These are phyloP conservation scores for Aphanomyces invadans DNA, from an alignment of 352 stramenopile genomes.

Conservation along the genomic window DNA sequence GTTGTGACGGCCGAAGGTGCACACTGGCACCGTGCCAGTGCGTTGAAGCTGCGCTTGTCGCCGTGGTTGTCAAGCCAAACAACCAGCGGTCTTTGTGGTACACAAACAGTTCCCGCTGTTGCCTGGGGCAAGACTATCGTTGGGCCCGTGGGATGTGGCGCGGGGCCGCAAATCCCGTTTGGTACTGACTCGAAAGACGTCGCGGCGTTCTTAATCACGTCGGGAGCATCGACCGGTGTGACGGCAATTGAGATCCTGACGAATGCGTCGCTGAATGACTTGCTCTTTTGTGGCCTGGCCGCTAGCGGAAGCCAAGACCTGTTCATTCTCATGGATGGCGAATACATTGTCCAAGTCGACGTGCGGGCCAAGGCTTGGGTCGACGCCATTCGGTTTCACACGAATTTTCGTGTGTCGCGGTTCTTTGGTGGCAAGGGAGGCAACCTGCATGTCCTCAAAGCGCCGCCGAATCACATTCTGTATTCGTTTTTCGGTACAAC, in stretches of 20 bases:
- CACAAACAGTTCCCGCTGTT: background rate
- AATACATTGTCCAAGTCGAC: conserved; percentile 16
- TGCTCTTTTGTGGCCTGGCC: conserved; percentile 15
- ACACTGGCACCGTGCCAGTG: conserved; percentile 1
- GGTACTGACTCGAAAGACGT: conserved; percentile 16
- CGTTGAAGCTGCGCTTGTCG: background rate
- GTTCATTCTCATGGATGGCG: conserved; percentile 21
- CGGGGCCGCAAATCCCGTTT: conserved; percentile 8
- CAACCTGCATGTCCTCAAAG: conserved; percentile 28
- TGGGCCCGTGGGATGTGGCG: conserved; percentile 14
- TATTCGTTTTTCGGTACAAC: conserved; percentile 24
- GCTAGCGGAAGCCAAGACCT: conserved; percentile 20
- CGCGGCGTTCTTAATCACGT: conserved; percentile 12
- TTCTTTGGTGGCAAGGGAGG: conserved; percentile 30
- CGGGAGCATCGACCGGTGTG: background rate
- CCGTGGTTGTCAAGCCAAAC: conserved; percentile 9
- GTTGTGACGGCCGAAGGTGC: background rate
- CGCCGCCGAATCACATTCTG: conserved; percentile 29
- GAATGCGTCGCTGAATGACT: conserved; percentile 12
- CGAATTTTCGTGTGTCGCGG: conserved; percentile 32
- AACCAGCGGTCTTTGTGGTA: no score
- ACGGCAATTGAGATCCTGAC: conserved; percentile 15
- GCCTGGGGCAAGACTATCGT: background rate
- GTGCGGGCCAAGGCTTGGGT: conserved; percentile 8
- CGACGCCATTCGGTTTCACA: conserved; percentile 29